These are phyloP conservation scores for Penicillium concentricum DNA, from an alignment of 2,329 filamentous ascomycete species.

Conservation along the genomic window DNA sequence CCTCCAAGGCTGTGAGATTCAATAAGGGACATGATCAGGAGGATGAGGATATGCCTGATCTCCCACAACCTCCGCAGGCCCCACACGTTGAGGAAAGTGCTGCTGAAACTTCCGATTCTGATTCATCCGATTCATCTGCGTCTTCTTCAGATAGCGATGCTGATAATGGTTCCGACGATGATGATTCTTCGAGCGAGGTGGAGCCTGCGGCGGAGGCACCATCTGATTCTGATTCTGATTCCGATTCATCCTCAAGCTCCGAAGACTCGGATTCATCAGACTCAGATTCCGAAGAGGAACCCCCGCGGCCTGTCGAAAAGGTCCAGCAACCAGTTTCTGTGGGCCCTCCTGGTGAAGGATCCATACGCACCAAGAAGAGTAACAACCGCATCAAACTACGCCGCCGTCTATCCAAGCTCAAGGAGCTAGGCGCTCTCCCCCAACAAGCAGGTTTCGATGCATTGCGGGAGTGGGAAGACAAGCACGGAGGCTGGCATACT, in stretches of 20 bases:
- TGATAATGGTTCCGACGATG: slow-evolving; percentile 21
- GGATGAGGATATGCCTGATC: slow-evolving; percentile 8
- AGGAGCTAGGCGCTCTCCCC: slow-evolving; percentile 54
- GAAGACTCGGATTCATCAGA: slow-evolving; percentile 40
- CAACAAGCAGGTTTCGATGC: slow-evolving; percentile 52
- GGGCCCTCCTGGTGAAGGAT: slow-evolving; percentile 51
- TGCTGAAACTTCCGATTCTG: slow-evolving; percentile 11
- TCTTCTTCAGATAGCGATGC: slow-evolving; percentile 18
- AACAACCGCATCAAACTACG: slow-evolving; percentile 55
- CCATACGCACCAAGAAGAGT: slow-evolving; percentile 51
- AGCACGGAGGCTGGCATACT: slow-evolving; percentile 24
- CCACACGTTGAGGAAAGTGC: slow-evolving; percentile 10
- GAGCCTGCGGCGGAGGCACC: slow-evolving; percentile 11
- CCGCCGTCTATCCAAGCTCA: slow-evolving; percentile 53
- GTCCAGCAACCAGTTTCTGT: slow-evolving; percentile 14
- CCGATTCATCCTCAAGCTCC: slow-evolving; percentile 15
- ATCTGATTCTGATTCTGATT: slow-evolving; percentile 8
- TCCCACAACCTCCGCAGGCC: slow-evolving; percentile 10
- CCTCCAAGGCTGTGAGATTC: slow-evolving; percentile 38
- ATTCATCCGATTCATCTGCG: slow-evolving; percentile 5
- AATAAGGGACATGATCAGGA: slow-evolving; percentile 21
- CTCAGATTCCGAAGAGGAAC: slow-evolving; percentile 27
- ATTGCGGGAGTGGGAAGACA: slow-evolving; percentile 41
- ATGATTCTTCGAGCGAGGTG: slow-evolving; percentile 19
- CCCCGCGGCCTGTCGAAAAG: slow-evolving; percentile 13